These are phyloP conservation scores for Barbarea vulgaris DNA, from an alignment of 345 rosid genomes.

Conservation along the genomic window DNA sequence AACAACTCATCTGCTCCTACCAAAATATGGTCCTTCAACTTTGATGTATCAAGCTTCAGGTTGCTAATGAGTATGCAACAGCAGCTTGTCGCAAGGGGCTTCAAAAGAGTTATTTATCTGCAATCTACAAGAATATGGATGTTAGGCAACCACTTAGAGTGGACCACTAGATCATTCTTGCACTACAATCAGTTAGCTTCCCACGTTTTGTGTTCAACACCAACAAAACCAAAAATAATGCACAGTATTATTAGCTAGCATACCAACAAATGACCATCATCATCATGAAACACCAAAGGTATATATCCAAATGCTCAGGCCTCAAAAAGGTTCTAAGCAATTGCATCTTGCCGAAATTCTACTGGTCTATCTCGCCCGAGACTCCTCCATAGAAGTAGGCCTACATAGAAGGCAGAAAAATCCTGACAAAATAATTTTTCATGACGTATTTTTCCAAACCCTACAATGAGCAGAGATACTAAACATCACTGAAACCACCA, in stretches of 20 bases:
- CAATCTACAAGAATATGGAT: constrained; percentile 50
- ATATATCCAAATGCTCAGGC: constrained; percentile 65
- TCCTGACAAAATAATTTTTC: constrained; percentile 52
- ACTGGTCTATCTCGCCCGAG: constrained; percentile 40
- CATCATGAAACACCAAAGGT: constrained; percentile 46
- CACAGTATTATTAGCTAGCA: constrained; percentile 9
- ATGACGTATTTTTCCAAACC: constrained; percentile 66
- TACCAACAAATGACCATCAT: constrained; percentile 72
- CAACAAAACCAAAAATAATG: background rate
- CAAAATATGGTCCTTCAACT: constrained; percentile 47
- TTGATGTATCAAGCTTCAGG: constrained; percentile 57
- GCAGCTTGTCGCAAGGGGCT: constrained; percentile 60
- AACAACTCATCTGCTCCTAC: constrained; percentile 70
- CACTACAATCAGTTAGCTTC: background rate
- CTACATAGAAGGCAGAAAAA: constrained; percentile 50
- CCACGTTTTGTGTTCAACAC: background rate
- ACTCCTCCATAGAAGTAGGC: too few species aligned
- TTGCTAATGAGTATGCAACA: constrained; percentile 61
- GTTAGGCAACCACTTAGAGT: constrained; percentile 2
- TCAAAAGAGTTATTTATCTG: constrained; percentile 53
- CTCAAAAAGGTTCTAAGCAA: constrained; percentile 56
- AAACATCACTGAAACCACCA: background rate
- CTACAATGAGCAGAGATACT: constrained; percentile 35
- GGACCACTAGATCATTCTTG: background rate
- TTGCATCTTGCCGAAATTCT: constrained; percentile 51